phyloP scores from a whole-genome alignment of 306 rosid species.

The Trifolium repens region DNA sequence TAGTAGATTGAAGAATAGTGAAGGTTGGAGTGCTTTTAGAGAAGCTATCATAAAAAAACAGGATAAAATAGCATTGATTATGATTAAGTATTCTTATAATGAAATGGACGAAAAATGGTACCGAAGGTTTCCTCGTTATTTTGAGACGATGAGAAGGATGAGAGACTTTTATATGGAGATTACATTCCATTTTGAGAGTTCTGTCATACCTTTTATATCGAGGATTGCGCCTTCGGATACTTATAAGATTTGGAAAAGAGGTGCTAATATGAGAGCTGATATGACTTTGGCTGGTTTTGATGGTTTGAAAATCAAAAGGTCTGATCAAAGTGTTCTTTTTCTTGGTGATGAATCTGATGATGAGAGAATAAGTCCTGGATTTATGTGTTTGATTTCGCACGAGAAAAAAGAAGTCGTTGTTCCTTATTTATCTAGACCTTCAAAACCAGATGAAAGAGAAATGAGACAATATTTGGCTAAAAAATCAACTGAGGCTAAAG shows the following conservation, averaged over 20 bases:
- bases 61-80: constrained; percentile 67
- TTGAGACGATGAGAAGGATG: constrained; percentile 78
- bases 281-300: constrained; percentile 97
- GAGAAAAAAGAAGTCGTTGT: constrained; percentile 71
- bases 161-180: constrained; percentile 95
- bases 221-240: constrained; percentile 98
- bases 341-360: constrained; percentile 85
- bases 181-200: constrained; percentile 91
- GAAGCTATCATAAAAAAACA: constrained; percentile 72
- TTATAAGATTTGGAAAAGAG: constrained; percentile 90
- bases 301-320: constrained; percentile 85
- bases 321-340: constrained; percentile 82
- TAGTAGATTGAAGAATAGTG: constrained; percentile 74
- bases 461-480: constrained; percentile 51
- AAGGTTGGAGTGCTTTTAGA: constrained; percentile 89
- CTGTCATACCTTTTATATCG: constrained; percentile 93
- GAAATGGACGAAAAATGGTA: constrained; percentile 71
- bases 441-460: constrained; percentile 59
- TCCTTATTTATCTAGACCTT: constrained; percentile 53
- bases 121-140: constrained; percentile 82
- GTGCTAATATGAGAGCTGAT: constrained; percentile 92
- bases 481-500: constrained; percentile 56
- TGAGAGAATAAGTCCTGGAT: constrained; percentile 60
- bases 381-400: constrained; percentile 70
- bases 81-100: constrained; percentile 61